These are phyloP conservation scores for Teunomyces funiuensis DNA, from an alignment of 805 yeast genomes.

Conservation along the genomic window DNA sequence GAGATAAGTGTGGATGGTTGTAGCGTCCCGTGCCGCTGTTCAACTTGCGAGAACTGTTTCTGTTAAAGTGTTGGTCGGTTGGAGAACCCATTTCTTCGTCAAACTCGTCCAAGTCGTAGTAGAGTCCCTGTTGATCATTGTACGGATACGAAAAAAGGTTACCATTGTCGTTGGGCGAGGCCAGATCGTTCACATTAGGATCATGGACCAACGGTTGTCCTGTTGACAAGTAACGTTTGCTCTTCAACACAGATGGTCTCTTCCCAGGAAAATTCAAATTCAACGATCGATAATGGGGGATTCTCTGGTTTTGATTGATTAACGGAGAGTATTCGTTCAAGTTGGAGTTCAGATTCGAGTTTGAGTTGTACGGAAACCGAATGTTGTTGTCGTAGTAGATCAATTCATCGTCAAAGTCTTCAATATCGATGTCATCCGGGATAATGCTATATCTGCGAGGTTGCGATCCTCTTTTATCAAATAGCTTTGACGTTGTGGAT, in stretches of 20 bases:
- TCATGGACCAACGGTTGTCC: slow-evolving; percentile 25
- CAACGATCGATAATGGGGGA: slow-evolving; percentile 43
- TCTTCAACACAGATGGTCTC: slow-evolving; percentile 21
- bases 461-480: slow-evolving; percentile 71
- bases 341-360: slow-evolving; percentile 18
- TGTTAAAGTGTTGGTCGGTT: neutral
- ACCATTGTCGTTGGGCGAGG: slow-evolving; percentile 12
- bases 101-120: slow-evolving; percentile 40
- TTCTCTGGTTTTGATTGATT: slow-evolving; percentile 21
- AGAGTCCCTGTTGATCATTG: slow-evolving; percentile 28
- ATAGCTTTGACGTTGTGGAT: slow-evolving; percentile 70
- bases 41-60: slow-evolving; percentile 7
- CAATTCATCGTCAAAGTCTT: slow-evolving; percentile 54
- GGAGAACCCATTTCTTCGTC: slow-evolving; percentile 24
- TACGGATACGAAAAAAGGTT: slow-evolving; percentile 38
- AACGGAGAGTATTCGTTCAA: slow-evolving; percentile 35
- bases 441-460: slow-evolving; percentile 72
- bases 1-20: slow-evolving; percentile 20
- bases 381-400: slow-evolving; percentile 45
- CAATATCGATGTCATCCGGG: slow-evolving; percentile 60
- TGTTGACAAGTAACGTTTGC: slow-evolving; percentile 38
- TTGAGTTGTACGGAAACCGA: slow-evolving; percentile 34
- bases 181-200: slow-evolving; percentile 8
- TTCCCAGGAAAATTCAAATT: slow-evolving; percentile 32
- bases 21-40: slow-evolving; percentile 9